Evolutionary conservation across 352 stramenopile genomes (phyloP).

Genomic region (Phytophthora pini): DNA sequence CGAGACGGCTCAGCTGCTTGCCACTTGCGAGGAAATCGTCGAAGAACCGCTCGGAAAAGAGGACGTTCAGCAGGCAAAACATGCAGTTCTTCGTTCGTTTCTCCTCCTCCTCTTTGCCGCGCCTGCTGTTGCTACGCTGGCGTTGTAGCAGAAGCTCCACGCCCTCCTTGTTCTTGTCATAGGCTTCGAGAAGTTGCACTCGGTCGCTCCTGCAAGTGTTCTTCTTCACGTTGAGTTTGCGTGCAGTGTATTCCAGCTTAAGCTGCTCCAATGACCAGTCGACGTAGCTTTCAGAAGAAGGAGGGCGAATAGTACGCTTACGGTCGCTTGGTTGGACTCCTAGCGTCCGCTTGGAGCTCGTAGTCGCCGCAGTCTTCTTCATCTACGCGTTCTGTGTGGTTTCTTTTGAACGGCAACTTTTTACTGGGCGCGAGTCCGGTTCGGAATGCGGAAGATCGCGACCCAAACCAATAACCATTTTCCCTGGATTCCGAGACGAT

Average conservation of each 20-base stretch:
- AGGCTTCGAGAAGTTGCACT: background rate
- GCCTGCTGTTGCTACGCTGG: background rate
- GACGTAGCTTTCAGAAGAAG: conserved; percentile 2
- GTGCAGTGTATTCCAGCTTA: conserved; percentile 8
- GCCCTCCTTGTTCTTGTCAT: background rate
- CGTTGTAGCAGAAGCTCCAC: background rate
- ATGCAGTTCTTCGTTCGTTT: conserved; percentile 9
- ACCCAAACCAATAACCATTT: too few species aligned
- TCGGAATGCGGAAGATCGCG: background rate
- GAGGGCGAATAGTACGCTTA: background rate
- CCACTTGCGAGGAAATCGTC: conserved; percentile 1
- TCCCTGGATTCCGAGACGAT: too few species aligned
- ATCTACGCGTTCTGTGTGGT: background rate
- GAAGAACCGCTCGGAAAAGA: conserved; percentile 6
- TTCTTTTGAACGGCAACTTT: background rate
- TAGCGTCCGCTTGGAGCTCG: conserved; percentile 7
- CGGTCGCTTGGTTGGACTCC: background rate
- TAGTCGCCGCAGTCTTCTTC: background rate
- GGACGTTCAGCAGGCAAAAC: conserved; percentile 9
- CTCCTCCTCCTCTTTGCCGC: background rate
- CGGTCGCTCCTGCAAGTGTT: background rate
- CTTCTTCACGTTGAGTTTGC: conserved; percentile 3
- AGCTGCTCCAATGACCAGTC: conserved; percentile 6
- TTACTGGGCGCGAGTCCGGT: background rate
- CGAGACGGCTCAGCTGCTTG: conserved; percentile 3